These are phyloP conservation scores for Castanea mollissima DNA, from an alignment of 306 rosid genomes.

Conservation along the genomic window DNA sequence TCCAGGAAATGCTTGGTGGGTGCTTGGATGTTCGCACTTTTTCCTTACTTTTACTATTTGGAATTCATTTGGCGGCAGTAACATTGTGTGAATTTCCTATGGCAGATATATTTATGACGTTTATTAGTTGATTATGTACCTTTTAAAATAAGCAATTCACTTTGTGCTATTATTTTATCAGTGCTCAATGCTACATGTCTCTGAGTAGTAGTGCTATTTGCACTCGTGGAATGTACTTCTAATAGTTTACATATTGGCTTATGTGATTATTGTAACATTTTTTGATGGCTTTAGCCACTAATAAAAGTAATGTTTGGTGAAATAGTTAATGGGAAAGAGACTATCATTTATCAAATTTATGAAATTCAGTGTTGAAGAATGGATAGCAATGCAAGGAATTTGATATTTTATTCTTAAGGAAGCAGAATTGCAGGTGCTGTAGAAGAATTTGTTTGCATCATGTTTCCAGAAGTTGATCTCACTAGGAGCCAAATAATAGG, in stretches of 20 bases:
- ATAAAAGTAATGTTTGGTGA: not conserved
- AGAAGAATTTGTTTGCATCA: not conserved
- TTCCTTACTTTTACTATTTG: not conserved
- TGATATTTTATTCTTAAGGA: not conserved
- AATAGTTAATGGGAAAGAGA: not conserved
- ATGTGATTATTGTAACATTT: not conserved
- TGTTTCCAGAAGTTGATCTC: not conserved
- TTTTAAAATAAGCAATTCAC: not conserved
- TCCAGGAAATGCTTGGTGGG: not conserved
- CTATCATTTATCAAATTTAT: not conserved
- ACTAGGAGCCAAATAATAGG: conserved; percentile 26
- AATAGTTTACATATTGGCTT: not conserved
- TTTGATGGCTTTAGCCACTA: not conserved
- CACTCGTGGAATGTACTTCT: not conserved
- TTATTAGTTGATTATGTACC: not conserved
- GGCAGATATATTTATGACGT: not conserved
- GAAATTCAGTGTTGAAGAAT: not conserved
- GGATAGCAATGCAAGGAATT: not conserved
- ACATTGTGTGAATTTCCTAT: not conserved
- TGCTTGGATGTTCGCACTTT: not conserved
- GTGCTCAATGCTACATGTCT: not conserved
- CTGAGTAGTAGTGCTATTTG: not conserved
- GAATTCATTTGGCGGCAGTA: not conserved
- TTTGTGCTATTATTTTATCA: not conserved
- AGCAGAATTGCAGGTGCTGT: not conserved